Percentiles rank a stretch among this genome's conserved stretches.
These are phyloP conservation scores for Oenanthe sinensis DNA, from an alignment of 129 eudicot species.

Conservation along the genomic window DNA sequence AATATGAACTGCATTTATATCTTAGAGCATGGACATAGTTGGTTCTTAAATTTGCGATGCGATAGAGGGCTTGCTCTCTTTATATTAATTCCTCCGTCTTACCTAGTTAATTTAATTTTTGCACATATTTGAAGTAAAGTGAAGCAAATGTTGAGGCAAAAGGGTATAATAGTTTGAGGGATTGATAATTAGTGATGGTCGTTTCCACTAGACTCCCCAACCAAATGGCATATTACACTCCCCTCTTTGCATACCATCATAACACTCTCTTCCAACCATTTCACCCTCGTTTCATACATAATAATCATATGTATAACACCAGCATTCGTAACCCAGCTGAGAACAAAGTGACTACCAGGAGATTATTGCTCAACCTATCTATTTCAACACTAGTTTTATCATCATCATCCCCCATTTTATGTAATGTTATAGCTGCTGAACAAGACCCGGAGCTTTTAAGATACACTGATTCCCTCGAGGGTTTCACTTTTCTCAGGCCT, in stretches of 20 bases:
- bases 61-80: too few species aligned
- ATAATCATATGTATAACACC: not conserved
- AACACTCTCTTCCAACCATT: not conserved
- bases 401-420: constrained; percentile 17
- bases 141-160: too few species aligned
- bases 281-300: not conserved
- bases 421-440: constrained; percentile 22
- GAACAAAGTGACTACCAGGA: constrained; percentile 17
- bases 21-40: too few species aligned
- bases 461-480: constrained; percentile 58
- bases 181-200: not conserved
- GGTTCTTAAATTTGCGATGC: too few species aligned
- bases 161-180: not conserved
- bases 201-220: not conserved
- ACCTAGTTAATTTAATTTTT: too few species aligned
- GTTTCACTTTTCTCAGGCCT: constrained; percentile 75
- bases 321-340: not conserved
- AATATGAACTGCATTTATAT: too few species aligned
- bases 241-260: not conserved
- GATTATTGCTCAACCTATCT: constrained; percentile 39
- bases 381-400: constrained; percentile 24
- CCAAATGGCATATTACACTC: not conserved
- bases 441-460: constrained; percentile 38
- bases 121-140: too few species aligned
- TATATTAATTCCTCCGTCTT: too few species aligned